Percentiles rank a stretch among this genome's conserved stretches.
These are phyloP conservation scores for Solanum sitiens DNA, from an alignment of 257 asterid species.

Conservation along the genomic window DNA sequence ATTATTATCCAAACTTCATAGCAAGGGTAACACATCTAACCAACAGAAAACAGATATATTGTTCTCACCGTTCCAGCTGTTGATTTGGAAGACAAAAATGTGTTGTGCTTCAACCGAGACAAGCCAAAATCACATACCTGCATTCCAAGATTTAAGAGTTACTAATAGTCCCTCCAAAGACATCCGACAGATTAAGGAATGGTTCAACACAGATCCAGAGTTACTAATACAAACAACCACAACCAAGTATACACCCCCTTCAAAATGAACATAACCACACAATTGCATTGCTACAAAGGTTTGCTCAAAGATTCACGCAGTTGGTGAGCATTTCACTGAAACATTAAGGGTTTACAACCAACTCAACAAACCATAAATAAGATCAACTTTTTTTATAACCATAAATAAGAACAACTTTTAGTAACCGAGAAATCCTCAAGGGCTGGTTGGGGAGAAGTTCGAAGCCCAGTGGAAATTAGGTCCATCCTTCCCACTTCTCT, in stretches of 20 bases:
- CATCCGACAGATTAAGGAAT: neutral
- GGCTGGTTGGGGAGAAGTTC: neutral
- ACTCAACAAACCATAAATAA: neutral
- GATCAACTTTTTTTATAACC: neutral
- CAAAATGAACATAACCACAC: neutral
- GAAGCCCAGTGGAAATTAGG: neutral
- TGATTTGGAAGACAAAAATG: constrained; percentile 95
- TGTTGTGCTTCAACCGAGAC: constrained; percentile 98
- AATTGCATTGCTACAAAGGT: neutral
- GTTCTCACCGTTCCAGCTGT: constrained; percentile 95
- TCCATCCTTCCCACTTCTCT: neutral
- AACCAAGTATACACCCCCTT: neutral
- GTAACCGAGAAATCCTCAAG: neutral
- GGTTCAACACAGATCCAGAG: neutral
- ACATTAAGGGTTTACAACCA: neutral
- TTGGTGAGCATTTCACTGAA: neutral
- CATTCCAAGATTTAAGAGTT: constrained; percentile 6
- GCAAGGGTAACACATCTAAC: neutral
- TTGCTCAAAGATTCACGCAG: neutral
- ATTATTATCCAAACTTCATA: neutral
- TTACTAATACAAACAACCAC: neutral
- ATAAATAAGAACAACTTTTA: neutral
- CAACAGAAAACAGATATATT: neutral
- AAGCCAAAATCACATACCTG: constrained; percentile 97
- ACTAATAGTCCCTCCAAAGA: neutral